Evolutionary conservation across 345 rosid species (phyloP).

Genomic region (Noccaea bulbosa): DNA sequence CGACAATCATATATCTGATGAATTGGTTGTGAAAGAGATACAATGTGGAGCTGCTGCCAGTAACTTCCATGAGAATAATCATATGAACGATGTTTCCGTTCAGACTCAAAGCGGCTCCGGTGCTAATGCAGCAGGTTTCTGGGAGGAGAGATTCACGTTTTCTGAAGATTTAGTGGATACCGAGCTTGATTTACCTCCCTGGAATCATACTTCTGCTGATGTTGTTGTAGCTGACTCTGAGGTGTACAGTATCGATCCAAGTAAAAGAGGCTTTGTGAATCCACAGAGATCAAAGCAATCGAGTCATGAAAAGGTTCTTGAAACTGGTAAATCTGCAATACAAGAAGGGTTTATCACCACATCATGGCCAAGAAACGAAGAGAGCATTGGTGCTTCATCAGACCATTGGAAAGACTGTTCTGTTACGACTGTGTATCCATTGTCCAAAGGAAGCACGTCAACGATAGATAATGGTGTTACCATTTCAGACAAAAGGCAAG

Average conservation of each 20-base stretch:
- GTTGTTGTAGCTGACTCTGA: constrained; percentile 24
- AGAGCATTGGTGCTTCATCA: constrained; percentile 49
- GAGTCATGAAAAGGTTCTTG: constrained; percentile 12
- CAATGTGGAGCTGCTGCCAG: constrained; percentile 65
- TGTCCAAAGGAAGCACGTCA: constrained; percentile 54
- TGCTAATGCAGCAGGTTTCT: constrained; percentile 7
- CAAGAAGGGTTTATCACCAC: constrained; percentile 48
- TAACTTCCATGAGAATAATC: constrained; percentile 45
- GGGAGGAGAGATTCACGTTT: constrained; percentile 36
- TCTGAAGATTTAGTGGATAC: constrained; percentile 20
- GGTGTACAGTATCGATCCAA: constrained; percentile 29
- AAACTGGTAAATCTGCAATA: constrained; percentile 12
- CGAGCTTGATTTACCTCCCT: constrained; percentile 34
- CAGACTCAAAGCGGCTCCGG: constrained; percentile 46
- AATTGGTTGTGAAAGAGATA: constrained; percentile 88
- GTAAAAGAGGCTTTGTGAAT: constrained; percentile 9
- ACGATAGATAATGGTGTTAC: constrained; percentile 46
- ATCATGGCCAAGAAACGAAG: constrained; percentile 60
- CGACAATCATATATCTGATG: constrained; percentile 48
- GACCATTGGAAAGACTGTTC: constrained; percentile 78
- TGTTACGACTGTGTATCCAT: constrained; percentile 72
- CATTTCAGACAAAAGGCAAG: constrained; percentile 59
- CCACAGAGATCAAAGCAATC: not conserved
- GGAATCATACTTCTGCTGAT: constrained; percentile 29
- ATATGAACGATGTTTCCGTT: constrained; percentile 51